These are phyloP conservation scores for Phytophthora sansomeana DNA, from an alignment of 352 stramenopile genomes.

Conservation along the genomic window DNA sequence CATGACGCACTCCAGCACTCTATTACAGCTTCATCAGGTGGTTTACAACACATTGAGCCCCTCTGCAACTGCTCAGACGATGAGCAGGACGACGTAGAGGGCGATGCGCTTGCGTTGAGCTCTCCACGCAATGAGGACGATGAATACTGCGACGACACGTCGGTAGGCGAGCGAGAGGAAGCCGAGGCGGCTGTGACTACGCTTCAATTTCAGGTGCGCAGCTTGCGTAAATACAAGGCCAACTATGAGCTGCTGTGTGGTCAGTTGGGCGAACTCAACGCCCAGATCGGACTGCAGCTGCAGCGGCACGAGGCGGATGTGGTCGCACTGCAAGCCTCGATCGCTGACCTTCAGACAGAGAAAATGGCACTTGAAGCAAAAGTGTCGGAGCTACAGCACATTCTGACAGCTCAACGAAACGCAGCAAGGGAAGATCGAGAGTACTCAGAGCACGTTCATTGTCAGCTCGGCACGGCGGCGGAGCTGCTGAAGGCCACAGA, in stretches of 20 bases:
- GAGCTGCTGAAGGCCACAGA: constrained; percentile 69
- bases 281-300: constrained; percentile 72
- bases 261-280: constrained; percentile 73
- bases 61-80: neutral
- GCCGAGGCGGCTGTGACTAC: constrained; percentile 15
- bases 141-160: neutral
- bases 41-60: neutral
- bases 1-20: neutral
- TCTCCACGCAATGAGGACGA: constrained; percentile 11
- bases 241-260: constrained; percentile 83
- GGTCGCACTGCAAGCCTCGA: constrained; percentile 47
- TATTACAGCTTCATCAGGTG: neutral
- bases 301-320: constrained; percentile 78
- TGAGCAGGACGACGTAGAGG: constrained; percentile 10
- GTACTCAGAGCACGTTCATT: constrained; percentile 65
- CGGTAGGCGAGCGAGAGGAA: constrained; percentile 13
- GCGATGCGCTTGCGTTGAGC: neutral
- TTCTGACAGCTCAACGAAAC: constrained; percentile 29
- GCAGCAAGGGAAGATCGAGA: constrained; percentile 50
- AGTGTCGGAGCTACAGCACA: constrained; percentile 27
- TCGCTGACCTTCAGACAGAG: constrained; percentile 42
- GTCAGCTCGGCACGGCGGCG: constrained; percentile 64
- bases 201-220: constrained; percentile 57
- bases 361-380: constrained; percentile 47
- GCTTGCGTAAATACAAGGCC: constrained; percentile 74